Base-by-base conservation (phyloP, 1,284 basidiomycete species). In the Tilletia setariae region DNA sequence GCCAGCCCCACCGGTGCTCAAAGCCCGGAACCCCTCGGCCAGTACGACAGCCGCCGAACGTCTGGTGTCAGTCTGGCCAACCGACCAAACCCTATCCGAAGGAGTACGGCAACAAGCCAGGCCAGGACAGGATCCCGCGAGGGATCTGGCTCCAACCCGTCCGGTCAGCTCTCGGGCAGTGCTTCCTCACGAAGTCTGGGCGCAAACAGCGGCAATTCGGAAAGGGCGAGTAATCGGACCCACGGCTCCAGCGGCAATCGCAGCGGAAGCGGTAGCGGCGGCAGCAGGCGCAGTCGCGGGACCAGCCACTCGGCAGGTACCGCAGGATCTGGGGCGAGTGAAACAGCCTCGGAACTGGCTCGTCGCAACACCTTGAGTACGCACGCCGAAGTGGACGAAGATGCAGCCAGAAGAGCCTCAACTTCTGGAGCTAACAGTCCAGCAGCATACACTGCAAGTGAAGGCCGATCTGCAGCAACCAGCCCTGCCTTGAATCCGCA, bases 241-340 rank as follows among this genome's bases (percentile, higher is more conserved):
- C 47, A 49, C 16, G 23, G 19, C 23, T 49, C 47, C 7, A 49
- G 47, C 19, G 47, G 47, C 23, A 25, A 25, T 7, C 7, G 47
- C 28, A 56, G 53, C 53, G 53, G 53, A 25, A 56, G 53, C 28
- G 53, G 53, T 25, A 56, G 53, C 19, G 19, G 23, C 23, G 19
- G 47, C 6, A 49, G 47, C 23, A 19, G 47, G 7, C 19, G 47
- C 47, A 25, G 47, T 49, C 47, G 47, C 6, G 47, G 47, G 47
- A n/a, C 43, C 43, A 44, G 9, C 43, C 43, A 44, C 43, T 44
- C 43, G 19, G n/a, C n/a, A n/a, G n/a, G n/a, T 44, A 11, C 47
- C 4, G 47, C 47, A 16, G 47, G 47, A 49, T n/a, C 47, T n/a
- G 47, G 47, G 19, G 16, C 23, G 7, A 49, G 47, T 16, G 16